These are phyloP conservation scores for Gastrolobium bilobum DNA, from an alignment of 306 rosid genomes.

Conservation along the genomic window DNA sequence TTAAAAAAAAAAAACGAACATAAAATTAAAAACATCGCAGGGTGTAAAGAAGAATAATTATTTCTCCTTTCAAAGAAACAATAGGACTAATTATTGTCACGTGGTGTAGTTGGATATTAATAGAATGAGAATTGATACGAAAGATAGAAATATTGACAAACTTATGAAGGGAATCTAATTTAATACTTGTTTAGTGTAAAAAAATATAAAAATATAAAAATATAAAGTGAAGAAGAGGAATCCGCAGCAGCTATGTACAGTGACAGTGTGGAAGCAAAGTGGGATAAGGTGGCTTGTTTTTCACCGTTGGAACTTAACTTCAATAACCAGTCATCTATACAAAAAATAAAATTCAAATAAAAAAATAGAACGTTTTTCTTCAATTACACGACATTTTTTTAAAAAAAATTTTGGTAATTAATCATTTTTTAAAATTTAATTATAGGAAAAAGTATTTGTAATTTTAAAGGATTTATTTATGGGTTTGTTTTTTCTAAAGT, in stretches of 20 bases:
- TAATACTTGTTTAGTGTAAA: slow-evolving; percentile 23
- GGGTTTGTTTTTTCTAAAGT: too few species aligned
- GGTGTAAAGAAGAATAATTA: not conserved
- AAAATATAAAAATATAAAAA: not conserved
- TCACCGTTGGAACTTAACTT: not conserved
- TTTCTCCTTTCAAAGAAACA: not conserved
- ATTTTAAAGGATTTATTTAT: too few species aligned
- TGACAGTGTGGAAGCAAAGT: not conserved
- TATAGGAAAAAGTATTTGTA: too few species aligned
- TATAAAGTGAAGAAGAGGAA: not conserved
- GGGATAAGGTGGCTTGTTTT: not conserved
- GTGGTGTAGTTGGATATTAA: slow-evolving; percentile 7
- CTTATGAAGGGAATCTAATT: slow-evolving; percentile 28
- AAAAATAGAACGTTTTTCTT: too few species aligned
- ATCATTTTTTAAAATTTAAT: too few species aligned
- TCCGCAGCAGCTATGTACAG: slow-evolving; percentile 8
- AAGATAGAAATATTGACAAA: not conserved
- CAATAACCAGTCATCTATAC: not conserved
- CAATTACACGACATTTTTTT: too few species aligned
- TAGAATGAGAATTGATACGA: not conserved
- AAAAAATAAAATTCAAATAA: not conserved
- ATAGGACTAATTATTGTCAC: slow-evolving; percentile 18
- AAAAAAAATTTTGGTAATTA: too few species aligned
- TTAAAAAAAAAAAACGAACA: too few species aligned
- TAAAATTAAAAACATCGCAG: not conserved